phyloP scores from a whole-genome alignment of 768 basidiomycete genomes.

The Tylopilus subfusipes region DNA sequence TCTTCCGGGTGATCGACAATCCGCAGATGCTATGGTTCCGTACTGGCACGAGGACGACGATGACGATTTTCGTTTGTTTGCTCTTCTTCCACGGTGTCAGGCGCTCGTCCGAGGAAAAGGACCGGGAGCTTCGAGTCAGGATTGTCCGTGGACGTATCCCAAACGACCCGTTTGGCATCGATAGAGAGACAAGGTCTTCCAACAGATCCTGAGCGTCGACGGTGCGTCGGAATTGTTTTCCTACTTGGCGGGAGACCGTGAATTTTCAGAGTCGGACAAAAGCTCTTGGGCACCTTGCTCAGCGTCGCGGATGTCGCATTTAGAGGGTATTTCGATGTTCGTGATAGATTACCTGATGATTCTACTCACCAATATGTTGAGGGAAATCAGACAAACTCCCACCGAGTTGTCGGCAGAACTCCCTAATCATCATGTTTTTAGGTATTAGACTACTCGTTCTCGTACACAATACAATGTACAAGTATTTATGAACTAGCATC shows the following conservation, averaged over 20 bases:
- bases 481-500: background rate
- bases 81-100: constrained; percentile 18
- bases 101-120: background rate
- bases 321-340: constrained; percentile 3
- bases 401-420: background rate
- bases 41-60: constrained; percentile 19
- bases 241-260: background rate
- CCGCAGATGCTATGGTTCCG: constrained; percentile 13
- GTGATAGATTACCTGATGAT: background rate
- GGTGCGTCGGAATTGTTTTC: background rate
- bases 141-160: constrained; percentile 16
- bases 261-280: background rate
- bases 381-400: background rate
- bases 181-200: constrained; percentile 23
- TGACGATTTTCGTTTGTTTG: constrained; percentile 24
- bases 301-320: constrained; percentile 19
- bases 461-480: background rate
- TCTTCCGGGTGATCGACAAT: constrained; percentile 12
- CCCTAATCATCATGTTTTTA: background rate
- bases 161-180: constrained; percentile 23
- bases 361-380: background rate
- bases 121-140: background rate
- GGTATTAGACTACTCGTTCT: background rate
- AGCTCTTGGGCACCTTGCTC: constrained; percentile 9
- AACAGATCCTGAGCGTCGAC: constrained; percentile 10